Evolutionary conservation across 2,329 filamentous ascomycete species (phyloP).

Genomic region (Mycogone perniciosa): DNA sequence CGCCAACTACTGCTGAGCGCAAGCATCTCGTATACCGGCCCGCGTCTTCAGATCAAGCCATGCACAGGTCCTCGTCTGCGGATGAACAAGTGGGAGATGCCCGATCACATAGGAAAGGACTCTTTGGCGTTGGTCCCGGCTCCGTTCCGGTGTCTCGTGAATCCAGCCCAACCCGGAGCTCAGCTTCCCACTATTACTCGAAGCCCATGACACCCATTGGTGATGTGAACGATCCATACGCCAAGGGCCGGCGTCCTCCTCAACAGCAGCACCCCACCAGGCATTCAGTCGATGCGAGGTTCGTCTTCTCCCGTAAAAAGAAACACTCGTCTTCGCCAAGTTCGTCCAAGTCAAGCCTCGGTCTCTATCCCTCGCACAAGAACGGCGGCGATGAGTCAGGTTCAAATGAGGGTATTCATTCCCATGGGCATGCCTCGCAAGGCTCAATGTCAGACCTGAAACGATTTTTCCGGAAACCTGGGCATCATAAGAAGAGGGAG

Average conservation of each 20-base stretch:
- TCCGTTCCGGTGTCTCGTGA: conserved; percentile 56
- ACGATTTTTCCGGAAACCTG: conserved; percentile 85
- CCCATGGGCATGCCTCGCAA: conserved; percentile 34
- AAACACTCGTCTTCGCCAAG: conserved; percentile 49
- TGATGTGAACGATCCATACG: conserved; percentile 78
- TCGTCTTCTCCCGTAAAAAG: conserved; percentile 76
- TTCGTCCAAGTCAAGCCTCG: conserved; percentile 44
- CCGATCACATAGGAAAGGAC: conserved; percentile 44
- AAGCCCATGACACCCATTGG: conserved; percentile 73
- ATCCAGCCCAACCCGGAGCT: conserved; percentile 56
- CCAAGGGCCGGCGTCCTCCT: conserved; percentile 70
- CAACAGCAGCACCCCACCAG: conserved; percentile 58
- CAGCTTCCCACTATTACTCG: conserved; percentile 59
- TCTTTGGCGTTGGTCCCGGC: conserved; percentile 46
- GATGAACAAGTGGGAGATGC: conserved; percentile 29
- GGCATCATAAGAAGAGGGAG: conserved; percentile 62
- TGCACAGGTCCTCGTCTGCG: conserved; percentile 36
- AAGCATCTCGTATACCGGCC: conserved; percentile 36
- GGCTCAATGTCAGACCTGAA: conserved; percentile 93
- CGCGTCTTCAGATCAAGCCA: conserved; percentile 36
- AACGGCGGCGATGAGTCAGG: conserved; percentile 7
- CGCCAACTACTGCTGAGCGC: conserved; percentile 35
- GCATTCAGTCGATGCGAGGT: conserved; percentile 66
- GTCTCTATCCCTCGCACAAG: conserved; percentile 23
- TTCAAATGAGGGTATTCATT: conserved; percentile 14